Evolutionary conservation across 805 yeast genomes (phyloP).

Genomic region (Nakazawaea ishiwadae): DNA sequence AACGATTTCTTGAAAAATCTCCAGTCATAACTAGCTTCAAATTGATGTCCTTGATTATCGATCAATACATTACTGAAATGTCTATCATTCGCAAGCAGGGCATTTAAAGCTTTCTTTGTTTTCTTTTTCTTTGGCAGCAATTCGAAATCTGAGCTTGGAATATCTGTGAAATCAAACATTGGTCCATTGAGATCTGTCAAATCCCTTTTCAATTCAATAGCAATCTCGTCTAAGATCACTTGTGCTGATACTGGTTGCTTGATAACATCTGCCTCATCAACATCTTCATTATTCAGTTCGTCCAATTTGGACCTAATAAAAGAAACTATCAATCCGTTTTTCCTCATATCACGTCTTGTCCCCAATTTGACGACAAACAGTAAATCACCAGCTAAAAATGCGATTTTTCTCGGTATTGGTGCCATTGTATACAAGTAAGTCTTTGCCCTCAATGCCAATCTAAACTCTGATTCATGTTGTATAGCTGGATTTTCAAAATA

Average conservation of each 20-base stretch:
- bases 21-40: slow-evolving; percentile 54
- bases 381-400: slow-evolving; percentile 37
- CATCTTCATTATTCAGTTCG: background rate
- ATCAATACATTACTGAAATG: slow-evolving; percentile 29
- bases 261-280: slow-evolving; percentile 19
- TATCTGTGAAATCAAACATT: slow-evolving; percentile 14
- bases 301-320: slow-evolving; percentile 27
- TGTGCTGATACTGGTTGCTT: slow-evolving; percentile 25
- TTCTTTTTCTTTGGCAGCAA: slow-evolving; percentile 24
- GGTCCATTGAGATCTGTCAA: slow-evolving; percentile 23
- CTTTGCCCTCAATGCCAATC: slow-evolving; percentile 34
- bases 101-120: slow-evolving; percentile 25
- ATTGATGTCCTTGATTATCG: slow-evolving; percentile 25
- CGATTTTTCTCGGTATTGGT: slow-evolving; percentile 36
- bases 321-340: slow-evolving; percentile 28
- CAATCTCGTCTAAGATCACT: slow-evolving; percentile 22
- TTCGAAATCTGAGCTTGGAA: slow-evolving; percentile 22
- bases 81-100: slow-evolving; percentile 23
- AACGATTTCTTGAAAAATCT: slow-evolving; percentile 50
- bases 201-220: slow-evolving; percentile 23
- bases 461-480: slow-evolving; percentile 31
- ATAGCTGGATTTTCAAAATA: slow-evolving; percentile 22
- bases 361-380: slow-evolving; percentile 32
- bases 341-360: slow-evolving; percentile 25
- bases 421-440: slow-evolving; percentile 40